Evolutionary conservation across 352 stramenopile species (phyloP).

Genomic region (Pythium volutum): DNA sequence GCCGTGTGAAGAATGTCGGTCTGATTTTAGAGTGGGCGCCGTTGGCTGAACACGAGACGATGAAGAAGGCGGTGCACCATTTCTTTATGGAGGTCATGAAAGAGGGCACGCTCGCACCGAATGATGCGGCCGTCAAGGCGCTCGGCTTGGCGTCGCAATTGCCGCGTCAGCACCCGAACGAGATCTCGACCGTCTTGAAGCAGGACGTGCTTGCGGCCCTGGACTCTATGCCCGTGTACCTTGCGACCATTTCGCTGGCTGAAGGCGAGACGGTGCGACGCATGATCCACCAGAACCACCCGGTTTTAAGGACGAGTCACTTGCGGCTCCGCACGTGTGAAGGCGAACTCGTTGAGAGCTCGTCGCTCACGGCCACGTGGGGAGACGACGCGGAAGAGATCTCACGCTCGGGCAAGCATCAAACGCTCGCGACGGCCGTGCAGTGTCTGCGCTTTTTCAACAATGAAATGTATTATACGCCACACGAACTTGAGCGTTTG

Average conservation of each 20-base stretch:
- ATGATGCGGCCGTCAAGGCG: conserved; percentile 70
- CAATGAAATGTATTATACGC: conserved; percentile 97
- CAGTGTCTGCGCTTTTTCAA: conserved; percentile 98
- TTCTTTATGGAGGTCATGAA: conserved; percentile 58
- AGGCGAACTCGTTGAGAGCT: conserved; percentile 79
- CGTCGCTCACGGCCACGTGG: conserved; percentile 66
- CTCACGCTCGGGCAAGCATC: conserved; percentile 20
- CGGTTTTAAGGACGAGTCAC: conserved; percentile 62
- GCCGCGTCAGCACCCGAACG: conserved; percentile 14
- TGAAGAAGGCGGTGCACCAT: conserved; percentile 63
- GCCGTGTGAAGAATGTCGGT: conserved; percentile 86
- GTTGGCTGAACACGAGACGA: conserved; percentile 61
- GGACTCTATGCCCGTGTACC: conserved; percentile 65
- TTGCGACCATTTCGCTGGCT: conserved; percentile 95
- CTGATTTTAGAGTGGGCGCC: conserved; percentile 89
- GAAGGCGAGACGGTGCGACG: conserved; percentile 97
- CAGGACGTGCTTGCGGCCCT: conserved; percentile 36
- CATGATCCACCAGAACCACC: conserved; percentile 92
- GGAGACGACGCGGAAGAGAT: background rate
- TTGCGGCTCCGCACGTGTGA: conserved; percentile 79
- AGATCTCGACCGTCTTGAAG: conserved; percentile 34
- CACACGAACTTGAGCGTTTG: conserved; percentile 91
- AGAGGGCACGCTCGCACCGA: conserved; percentile 38
- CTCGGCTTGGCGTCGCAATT: conserved; percentile 30
- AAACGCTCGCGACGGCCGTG: conserved; percentile 44